Conservation (phyloP, 1,284 basidiomycete genomes). For the Exobasidium cylindrosporum region DNA sequence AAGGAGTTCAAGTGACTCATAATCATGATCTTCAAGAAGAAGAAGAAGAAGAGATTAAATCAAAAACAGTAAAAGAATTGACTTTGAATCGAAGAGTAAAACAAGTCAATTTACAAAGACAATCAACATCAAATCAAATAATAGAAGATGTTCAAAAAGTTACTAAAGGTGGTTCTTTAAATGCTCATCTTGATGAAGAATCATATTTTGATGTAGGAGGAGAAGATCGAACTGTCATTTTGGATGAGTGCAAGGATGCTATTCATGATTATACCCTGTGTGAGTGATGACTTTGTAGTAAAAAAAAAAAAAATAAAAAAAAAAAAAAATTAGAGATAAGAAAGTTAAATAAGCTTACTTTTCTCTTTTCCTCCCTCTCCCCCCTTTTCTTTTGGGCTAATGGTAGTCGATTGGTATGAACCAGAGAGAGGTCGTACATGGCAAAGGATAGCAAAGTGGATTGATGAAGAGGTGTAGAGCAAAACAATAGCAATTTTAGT, state of each 20-base stretch:
- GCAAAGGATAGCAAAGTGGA: conserved; percentile 42
- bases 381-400: too few relatives aligned
- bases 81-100: not conserved
- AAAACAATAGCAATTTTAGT: too few relatives aligned
- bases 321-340: too few relatives aligned
- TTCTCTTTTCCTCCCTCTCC: too few relatives aligned
- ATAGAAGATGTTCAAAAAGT: not conserved
- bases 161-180: not conserved
- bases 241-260: conserved; percentile 47
- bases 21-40: not conserved
- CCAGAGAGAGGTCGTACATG: conserved; percentile 39
- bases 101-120: not conserved
- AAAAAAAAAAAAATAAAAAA: not conserved
- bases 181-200: not conserved
- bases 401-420: conserved; percentile 43
- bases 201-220: conserved; percentile 18
- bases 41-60: not conserved
- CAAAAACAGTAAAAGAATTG: not conserved
- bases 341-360: too few relatives aligned
- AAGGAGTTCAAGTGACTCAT: not conserved
- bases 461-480: conserved; percentile 21
- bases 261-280: conserved; percentile 47
- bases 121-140: not conserved
- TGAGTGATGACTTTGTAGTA: not conserved
- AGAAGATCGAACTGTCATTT: conserved; percentile 34